phyloP scores from a whole-genome alignment of 805 yeast genomes.

The Komagataella phaffii region DNA sequence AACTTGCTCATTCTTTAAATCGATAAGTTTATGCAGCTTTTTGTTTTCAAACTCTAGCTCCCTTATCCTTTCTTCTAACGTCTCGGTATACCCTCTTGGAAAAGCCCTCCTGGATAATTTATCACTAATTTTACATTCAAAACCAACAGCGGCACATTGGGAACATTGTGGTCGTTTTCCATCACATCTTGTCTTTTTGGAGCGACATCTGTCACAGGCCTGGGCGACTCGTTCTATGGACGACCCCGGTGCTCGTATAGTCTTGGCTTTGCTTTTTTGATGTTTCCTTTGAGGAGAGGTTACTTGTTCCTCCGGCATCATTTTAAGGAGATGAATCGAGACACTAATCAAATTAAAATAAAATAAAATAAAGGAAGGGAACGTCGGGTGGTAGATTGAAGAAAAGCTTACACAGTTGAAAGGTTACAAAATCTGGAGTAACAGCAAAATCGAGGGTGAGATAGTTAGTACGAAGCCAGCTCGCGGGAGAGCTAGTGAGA shows the following conservation, averaged over 20 bases:
- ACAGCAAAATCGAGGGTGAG: neutral
- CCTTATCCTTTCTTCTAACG: constrained; percentile 76
- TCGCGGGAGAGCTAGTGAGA: neutral
- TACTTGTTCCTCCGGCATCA: neutral
- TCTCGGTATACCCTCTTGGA: constrained; percentile 88
- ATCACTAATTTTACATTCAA: constrained; percentile 82
- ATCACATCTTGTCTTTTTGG: constrained; percentile 69
- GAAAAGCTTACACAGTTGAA: neutral
- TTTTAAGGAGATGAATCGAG: neutral
- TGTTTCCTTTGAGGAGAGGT: neutral
- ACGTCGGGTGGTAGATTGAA: neutral
- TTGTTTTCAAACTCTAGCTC: constrained; percentile 75
- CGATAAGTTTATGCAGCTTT: constrained; percentile 48
- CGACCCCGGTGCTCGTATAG: constrained; percentile 58
- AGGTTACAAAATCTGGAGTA: neutral
- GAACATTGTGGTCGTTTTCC: constrained; percentile 68
- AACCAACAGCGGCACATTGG: constrained; percentile 72
- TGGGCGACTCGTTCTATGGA: constrained; percentile 66
- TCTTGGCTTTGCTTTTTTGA: constrained; percentile 20
- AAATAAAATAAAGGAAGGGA: neutral
- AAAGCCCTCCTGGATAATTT: constrained; percentile 75
- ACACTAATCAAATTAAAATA: neutral
- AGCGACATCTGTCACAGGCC: constrained; percentile 83
- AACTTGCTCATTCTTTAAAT: constrained; percentile 50
- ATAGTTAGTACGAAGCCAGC: neutral